These are phyloP conservation scores for Leccinum barrowsii DNA, from an alignment of 768 basidiomycete genomes.

Conservation along the genomic window DNA sequence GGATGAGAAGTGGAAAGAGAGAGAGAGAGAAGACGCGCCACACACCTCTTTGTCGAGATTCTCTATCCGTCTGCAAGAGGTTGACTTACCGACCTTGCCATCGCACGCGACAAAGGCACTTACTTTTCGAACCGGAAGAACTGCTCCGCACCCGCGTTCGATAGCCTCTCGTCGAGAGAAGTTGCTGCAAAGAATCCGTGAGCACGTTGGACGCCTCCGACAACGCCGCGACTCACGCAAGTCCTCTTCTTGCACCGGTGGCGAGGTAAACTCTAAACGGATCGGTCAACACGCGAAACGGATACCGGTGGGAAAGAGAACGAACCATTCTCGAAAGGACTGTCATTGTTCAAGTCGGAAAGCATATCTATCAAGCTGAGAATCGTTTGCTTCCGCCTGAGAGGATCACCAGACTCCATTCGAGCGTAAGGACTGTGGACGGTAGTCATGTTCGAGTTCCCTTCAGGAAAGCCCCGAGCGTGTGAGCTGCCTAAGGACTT, in stretches of 20 bases:
- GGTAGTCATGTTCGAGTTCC: slow-evolving; percentile 21
- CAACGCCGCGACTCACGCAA: slow-evolving; percentile 29
- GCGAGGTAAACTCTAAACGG: slow-evolving; percentile 26
- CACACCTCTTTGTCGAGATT: slow-evolving; percentile 47
- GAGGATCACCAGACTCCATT: slow-evolving; percentile 26
- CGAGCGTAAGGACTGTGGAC: slow-evolving; percentile 29
- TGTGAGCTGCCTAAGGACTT: slow-evolving; percentile 20
- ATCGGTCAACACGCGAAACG: slow-evolving; percentile 6
- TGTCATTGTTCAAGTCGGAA: slow-evolving; percentile 42
- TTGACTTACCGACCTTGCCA: slow-evolving; percentile 5
- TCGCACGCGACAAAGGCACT: slow-evolving; percentile 7
- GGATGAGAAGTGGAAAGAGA: slow-evolving; percentile 10
- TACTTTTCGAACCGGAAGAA: slow-evolving; percentile 49
- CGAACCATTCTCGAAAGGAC: slow-evolving; percentile 33
- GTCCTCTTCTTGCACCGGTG: slow-evolving; percentile 42
- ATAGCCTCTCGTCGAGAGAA: slow-evolving; percentile 48
- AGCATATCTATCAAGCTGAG: slow-evolving; percentile 46
- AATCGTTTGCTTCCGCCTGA: slow-evolving; percentile 44
- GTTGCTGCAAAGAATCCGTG: slow-evolving; percentile 29
- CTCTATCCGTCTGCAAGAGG: slow-evolving; percentile 37
- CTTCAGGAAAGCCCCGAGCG: slow-evolving; percentile 28
- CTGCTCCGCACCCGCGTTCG: slow-evolving; percentile 46
- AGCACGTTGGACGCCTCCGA: slow-evolving; percentile 5
- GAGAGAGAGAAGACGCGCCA: neutral
- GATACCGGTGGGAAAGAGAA: neutral